Conservation (phyloP, 768 basidiomycete species). For the Pisolithus tinctorius region DNA sequence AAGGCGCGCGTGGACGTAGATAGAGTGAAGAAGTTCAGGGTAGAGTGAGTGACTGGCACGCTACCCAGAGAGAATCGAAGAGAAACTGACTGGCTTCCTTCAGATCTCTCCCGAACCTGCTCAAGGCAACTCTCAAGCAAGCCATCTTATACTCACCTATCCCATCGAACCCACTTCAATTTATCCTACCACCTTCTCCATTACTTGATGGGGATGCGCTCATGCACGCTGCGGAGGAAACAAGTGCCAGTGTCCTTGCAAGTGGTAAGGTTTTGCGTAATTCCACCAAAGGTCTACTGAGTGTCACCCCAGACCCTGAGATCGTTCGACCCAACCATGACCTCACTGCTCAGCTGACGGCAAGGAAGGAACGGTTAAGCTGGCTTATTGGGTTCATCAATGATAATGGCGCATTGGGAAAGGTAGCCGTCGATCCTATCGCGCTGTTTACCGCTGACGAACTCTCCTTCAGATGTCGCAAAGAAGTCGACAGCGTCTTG, state of each 20-base stretch:
- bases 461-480: slow-evolving; percentile 62
- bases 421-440: slow-evolving; percentile 37
- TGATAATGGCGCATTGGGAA: slow-evolving; percentile 71
- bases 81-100: slow-evolving; percentile 13
- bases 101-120: slow-evolving; percentile 55
- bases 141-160: slow-evolving; percentile 73
- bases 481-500: slow-evolving; percentile 64
- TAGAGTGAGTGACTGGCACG: slow-evolving; percentile 43
- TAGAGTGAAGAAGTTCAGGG: slow-evolving; percentile 52
- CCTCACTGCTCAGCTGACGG: slow-evolving; percentile 67
- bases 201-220: slow-evolving; percentile 72
- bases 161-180: slow-evolving; percentile 72
- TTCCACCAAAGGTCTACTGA: not conserved
- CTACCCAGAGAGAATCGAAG: not conserved
- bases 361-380: slow-evolving; percentile 66
- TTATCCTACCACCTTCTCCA: slow-evolving; percentile 62
- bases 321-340: slow-evolving; percentile 74
- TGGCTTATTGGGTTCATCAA: slow-evolving; percentile 90
- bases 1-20: slow-evolving; percentile 56
- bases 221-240: slow-evolving; percentile 73
- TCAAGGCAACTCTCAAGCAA: slow-evolving; percentile 78
- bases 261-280: slow-evolving; percentile 46
- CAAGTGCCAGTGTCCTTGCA: slow-evolving; percentile 61
- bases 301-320: slow-evolving; percentile 42
- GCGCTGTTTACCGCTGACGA: not conserved